Conservation (phyloP, 2,329 filamentous ascomycete species). For the Akanthomyces dipterigenus region DNA sequence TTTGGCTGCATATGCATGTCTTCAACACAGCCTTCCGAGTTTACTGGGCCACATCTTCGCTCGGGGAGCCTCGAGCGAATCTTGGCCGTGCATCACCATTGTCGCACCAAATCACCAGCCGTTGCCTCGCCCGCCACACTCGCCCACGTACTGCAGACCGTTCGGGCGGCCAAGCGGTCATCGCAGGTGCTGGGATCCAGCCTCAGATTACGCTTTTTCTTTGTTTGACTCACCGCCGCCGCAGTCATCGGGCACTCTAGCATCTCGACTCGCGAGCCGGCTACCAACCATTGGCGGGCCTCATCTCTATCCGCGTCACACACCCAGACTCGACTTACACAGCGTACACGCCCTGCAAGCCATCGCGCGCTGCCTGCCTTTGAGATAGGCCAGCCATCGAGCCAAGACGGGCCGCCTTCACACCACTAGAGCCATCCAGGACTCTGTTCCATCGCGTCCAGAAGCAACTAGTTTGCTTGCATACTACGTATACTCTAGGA, state of each 20-base stretch:
- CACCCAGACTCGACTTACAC: constrained; percentile 8
- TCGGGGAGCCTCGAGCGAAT: neutral
- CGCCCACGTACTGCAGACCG: neutral
- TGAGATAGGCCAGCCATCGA: neutral
- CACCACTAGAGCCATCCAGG: neutral
- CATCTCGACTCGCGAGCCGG: neutral
- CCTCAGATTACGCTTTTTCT: constrained; percentile 1
- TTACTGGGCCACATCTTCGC: neutral
- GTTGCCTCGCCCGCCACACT: neutral
- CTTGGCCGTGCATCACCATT: neutral
- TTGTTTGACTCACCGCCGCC: constrained; percentile 12
- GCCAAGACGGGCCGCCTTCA: neutral
- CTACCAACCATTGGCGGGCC: neutral
- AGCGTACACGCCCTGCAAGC: neutral
- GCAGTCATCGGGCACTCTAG: neutral
- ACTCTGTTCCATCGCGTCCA: neutral
- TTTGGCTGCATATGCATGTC: neutral
- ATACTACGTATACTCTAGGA: neutral
- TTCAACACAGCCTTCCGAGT: neutral
- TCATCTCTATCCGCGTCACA: neutral
- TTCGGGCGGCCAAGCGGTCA: neutral
- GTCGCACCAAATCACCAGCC: neutral
- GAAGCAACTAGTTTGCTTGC: neutral
- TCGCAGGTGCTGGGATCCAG: neutral
- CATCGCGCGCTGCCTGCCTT: neutral